Evolutionary conservation across 2,329 filamentous ascomycete species (phyloP).

Genomic region (Myriosclerotinia duriaeana): DNA sequence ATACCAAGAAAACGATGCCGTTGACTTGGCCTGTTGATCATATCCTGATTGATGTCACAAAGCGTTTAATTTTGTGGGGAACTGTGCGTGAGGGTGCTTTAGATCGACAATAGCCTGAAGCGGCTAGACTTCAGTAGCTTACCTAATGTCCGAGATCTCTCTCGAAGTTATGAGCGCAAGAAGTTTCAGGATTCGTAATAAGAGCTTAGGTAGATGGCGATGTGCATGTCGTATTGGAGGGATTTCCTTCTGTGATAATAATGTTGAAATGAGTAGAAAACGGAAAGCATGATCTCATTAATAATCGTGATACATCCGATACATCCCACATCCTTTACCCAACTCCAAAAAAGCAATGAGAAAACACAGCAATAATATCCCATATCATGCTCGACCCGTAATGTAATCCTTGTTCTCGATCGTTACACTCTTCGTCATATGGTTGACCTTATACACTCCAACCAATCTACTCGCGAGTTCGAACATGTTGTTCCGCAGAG

Average conservation of each 20-base stretch:
- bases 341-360: not conserved
- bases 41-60: not conserved
- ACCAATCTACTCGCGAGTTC: slow-evolving; percentile 93
- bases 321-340: not conserved
- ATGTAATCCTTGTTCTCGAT: slow-evolving; percentile 82
- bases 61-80: not conserved
- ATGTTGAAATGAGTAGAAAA: slow-evolving; percentile 1
- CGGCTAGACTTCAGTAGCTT: not conserved
- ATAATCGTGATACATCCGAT: slow-evolving; percentile 27
- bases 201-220: not conserved
- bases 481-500: slow-evolving; percentile 98
- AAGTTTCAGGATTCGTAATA: not conserved
- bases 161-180: not conserved
- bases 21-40: not conserved
- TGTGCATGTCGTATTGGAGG: not conserved
- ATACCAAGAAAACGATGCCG: not conserved
- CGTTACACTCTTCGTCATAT: slow-evolving; percentile 93
- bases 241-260: not conserved
- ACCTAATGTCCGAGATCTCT: not conserved
- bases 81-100: not conserved
- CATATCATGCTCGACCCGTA: slow-evolving; percentile 27
- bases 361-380: not conserved
- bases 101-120: not conserved
- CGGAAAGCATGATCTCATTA: slow-evolving; percentile 26
- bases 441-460: slow-evolving; percentile 98